Evolutionary conservation across 2,329 filamentous ascomycete species (phyloP), one percentile per base, ranked within the genome.

Genomic region (Pestalotiopsis sp.): DNA sequence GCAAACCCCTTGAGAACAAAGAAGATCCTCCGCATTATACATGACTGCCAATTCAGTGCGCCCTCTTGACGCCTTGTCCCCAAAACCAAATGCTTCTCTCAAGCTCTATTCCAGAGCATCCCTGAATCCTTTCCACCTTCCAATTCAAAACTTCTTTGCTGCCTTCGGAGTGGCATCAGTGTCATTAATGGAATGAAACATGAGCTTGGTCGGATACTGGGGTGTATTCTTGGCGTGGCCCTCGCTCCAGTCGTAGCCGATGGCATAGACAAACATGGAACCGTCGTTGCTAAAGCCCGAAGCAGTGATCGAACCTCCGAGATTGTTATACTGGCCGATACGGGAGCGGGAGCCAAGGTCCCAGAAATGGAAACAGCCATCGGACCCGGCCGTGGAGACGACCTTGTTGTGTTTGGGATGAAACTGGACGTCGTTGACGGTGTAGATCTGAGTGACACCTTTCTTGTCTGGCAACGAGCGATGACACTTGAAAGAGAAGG

Each of bases 161-260:
- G 31, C n/a, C 70, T 63, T 69, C 11, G 67, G 69, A 56, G 17
- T 67, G 4, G 68, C 65, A 25, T 78, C 75, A 7, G 73, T 71
- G 4, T 68, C 64, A 17, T n/a, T 20, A 6, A 80, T 74, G 4
- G 69, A 41, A 61, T 77, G 77, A 58, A 81, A 57, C 71, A 76
- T 72, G 63, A 80, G 69, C 72, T 70, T 72, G 4, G 67, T 78
- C 61, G 74, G 68, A 7, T 73, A 72, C 20, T 70, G n/a, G 2
- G 72, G 68, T 23, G 65, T 69, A 65, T 78, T 78, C 11, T 69
- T 71, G 3, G 66, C 67, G 76, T 87, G 90, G 2, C 91, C 91
- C 78, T 90, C 90, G 76, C 88, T 90, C 91, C 91, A 93, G 76
- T 93, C 91, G 76, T 93, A 93, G 75, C 89, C 90, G 52, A 91